Base-by-base conservation (phyloP, 805 yeast genomes). In the Wickerhamiella spandovensis region DNA sequence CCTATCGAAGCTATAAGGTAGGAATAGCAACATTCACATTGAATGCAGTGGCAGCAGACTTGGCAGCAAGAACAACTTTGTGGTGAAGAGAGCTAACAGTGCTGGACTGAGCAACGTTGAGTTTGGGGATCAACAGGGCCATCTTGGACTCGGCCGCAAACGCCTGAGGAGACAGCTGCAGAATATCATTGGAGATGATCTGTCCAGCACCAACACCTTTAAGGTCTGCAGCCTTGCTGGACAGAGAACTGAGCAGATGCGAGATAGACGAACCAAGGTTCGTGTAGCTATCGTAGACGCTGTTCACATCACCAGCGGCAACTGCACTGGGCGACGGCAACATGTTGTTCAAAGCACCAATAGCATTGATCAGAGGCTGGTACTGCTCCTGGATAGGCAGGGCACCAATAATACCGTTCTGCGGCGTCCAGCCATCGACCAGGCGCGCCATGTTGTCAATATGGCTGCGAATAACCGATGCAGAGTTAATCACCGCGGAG, bases 351-450 rank as follows among this genome's bases (percentile, higher is more conserved):
- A 53, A 47, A 20, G 50, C 45, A 17, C 21, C 25, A 20, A 54
- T 46, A 21, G 56, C 58, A 17, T 37, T 12, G 35, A 50, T 46
- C 37, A 57, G 46, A 15, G 53, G 50, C 17, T 45, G 48, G 50
- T 54, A 54, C 30, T 47, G 24, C 38, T 46, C 42, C 53, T 58
- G 62, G 48, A 58, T 57, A 30, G 46, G 44, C 23, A 58, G 53
- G 23, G 61, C 62, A 30, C 55, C 60, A 13, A 23, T n/a, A 10
- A 58, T 47, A 35, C 62, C 62, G n/a, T 46, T 47, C 18, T 41
- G 51, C 8, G 46, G 35, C 44, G 23, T 13, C 50, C 49, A 48
- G 35, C 18, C 13, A 24, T 28, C 18, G 21, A 53, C 53, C 10
- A 23, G 45, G 42, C 43, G 13, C 9, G 21, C 30, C 18, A 44